Conservation (phyloP, 306 rosid genomes). For the Lathyrus aphaca region DNA sequence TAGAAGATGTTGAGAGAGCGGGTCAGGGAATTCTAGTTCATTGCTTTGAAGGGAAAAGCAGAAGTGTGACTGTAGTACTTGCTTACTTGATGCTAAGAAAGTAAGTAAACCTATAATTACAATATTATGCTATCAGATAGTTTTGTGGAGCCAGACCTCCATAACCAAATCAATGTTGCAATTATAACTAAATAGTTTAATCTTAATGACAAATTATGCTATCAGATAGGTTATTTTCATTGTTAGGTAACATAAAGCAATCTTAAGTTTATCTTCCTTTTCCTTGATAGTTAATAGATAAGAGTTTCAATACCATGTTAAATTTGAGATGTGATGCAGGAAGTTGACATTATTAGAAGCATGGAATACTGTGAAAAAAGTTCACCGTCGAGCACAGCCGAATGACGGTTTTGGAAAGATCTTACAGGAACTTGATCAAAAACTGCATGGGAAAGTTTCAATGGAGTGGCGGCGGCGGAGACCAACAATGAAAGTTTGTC, state of each 20-base stretch:
- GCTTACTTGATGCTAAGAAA: constrained; percentile 89
- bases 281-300: not conserved
- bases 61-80: constrained; percentile 89
- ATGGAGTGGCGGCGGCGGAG: constrained; percentile 91
- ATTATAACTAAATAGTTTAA: not conserved
- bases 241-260: not conserved
- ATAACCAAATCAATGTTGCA: no score
- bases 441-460: constrained; percentile 73
- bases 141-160: not conserved
- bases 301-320: not conserved
- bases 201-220: not conserved
- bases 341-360: constrained; percentile 71
- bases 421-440: constrained; percentile 63
- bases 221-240: not conserved
- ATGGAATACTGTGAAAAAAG: constrained; percentile 77
- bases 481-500: constrained; percentile 84
- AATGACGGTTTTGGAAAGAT: constrained; percentile 86
- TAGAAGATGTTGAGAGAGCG: constrained; percentile 67
- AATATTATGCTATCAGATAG: no score
- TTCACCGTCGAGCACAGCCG: constrained; percentile 91
- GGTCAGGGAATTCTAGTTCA: constrained; percentile 84
- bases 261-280: constrained; percentile 26
- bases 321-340: constrained; percentile 50
- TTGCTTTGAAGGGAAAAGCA: constrained; percentile 94
- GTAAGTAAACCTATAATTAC: constrained; percentile 56